A percentile compares a stretch with the other conserved stretches of the same genome.
Evolutionary conservation across 1,139 yeast species (phyloP).

Genomic region (Yamadazyma dendronema): DNA sequence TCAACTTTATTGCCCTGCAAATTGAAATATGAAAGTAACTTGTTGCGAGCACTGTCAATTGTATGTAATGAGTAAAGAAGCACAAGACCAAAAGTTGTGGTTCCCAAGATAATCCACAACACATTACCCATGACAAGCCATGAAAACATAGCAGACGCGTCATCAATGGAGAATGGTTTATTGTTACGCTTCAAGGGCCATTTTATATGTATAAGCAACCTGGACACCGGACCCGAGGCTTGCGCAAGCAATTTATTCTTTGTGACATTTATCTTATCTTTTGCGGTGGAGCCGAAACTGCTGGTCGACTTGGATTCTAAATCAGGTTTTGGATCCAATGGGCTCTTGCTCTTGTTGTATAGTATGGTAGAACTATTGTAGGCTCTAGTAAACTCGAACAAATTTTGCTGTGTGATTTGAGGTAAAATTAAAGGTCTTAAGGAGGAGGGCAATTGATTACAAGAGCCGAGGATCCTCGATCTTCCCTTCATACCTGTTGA

Average conservation of each 20-base stretch:
- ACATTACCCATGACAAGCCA: constrained; percentile 56
- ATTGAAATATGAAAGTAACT: constrained; percentile 13
- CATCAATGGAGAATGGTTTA: constrained; percentile 53
- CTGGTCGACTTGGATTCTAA: neutral
- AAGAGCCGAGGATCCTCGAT: neutral
- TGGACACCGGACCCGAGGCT: constrained; percentile 41
- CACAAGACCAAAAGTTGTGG: constrained; percentile 61
- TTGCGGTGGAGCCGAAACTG: neutral
- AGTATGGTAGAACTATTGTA: neutral
- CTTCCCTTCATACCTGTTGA: constrained; percentile 1
- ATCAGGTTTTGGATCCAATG: neutral
- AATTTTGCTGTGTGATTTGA: neutral
- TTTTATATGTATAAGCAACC: constrained; percentile 50
- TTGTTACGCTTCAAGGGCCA: constrained; percentile 56
- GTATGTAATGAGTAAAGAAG: constrained; percentile 49
- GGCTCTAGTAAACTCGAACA: neutral
- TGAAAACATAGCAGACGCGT: constrained; percentile 54
- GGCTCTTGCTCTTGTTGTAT: neutral
- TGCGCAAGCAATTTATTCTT: constrained; percentile 42
- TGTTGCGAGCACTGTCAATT: constrained; percentile 31
- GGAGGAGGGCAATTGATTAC: neutral
- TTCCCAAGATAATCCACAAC: constrained; percentile 61
- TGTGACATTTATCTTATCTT: constrained; percentile 17
- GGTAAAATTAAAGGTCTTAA: neutral
- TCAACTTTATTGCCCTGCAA: constrained; percentile 4